Base-by-base conservation (phyloP, 371 early-diverging fungal species). In the Antonospora locustae region DNA sequence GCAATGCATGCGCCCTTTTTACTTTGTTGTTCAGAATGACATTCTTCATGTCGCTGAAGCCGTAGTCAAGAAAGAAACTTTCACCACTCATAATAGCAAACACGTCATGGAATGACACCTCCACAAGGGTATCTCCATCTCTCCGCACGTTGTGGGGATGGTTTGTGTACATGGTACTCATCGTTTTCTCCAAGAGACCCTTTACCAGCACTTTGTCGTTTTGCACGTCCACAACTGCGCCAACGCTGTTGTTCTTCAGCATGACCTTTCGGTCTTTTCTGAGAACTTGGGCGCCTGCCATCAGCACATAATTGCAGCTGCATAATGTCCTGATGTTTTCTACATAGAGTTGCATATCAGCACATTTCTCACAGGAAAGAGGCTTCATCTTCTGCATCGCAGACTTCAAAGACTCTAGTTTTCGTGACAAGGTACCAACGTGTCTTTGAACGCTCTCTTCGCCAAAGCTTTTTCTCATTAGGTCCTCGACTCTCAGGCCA, bases 401-500 rank as follows among this genome's bases (percentile, higher is more conserved):
- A 23, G n/a, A 14, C 43, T 63, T 56, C 20, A 68, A 36, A 24
- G 44, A 30, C 9, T 24, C 40, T 7, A 68, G 55, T 25, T 22
- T 61, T n/a, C 41, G 23, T 43, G 65, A 39, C 24, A 58, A 50
- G 36, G 34, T 58, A 7, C 45, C 19, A 27, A 63, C 45, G 20
- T 46, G 28, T 38, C 58, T 62, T 38, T 68, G 69, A 51, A 20
- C 55, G n/a, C 44, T 44, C 20, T 69, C 63, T 55, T 72, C 69
- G 29, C 63, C 58, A 45, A 69, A 72, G 38, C 69, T 68, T 16
- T 49, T 61, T 39, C 57, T 48, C 55, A 72, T 65, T 49, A 72
- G 41, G 39, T 72, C 72, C 43, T 72, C 72, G n/a, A 72, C 58
- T 23, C 52, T 61, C 9, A 72, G 28, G 36, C 69, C 69, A 7